phyloP scores from a whole-genome alignment of 345 rosid species.

The Crucihimalaya himalaica region DNA sequence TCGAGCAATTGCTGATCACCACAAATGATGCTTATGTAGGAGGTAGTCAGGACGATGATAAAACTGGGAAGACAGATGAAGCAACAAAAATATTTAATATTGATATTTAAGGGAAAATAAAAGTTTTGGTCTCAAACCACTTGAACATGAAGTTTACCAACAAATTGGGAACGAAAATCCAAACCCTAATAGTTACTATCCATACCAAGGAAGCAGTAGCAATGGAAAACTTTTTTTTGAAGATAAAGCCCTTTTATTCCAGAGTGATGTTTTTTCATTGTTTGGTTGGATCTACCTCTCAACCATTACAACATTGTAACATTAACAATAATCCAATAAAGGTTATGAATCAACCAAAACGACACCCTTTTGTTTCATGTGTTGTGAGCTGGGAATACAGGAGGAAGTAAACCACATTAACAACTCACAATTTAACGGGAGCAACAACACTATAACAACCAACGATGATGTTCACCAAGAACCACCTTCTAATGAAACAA shows the following conservation, averaged over 20 bases:
- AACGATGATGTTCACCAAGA: neutral
- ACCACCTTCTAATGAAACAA: constrained; percentile 8
- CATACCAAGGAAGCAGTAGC: constrained; percentile 20
- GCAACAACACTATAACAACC: neutral
- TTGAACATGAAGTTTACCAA: neutral
- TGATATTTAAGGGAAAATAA: neutral
- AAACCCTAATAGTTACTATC: neutral
- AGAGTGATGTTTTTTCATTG: neutral
- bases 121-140: neutral
- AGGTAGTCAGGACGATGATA: neutral
- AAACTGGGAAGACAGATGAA: neutral
- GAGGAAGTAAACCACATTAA: neutral
- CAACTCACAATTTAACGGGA: neutral
- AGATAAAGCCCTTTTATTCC: neutral
- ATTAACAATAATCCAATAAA: neutral
- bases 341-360: neutral
- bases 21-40: neutral
- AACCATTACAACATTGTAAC: neutral
- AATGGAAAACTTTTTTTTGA: neutral
- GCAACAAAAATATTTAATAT: neutral
- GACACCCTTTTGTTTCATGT: neutral
- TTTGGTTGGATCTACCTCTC: neutral
- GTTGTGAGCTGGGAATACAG: neutral
- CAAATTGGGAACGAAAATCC: neutral
- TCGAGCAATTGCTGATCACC: neutral